These are phyloP conservation scores for Dendrobium catenatum DNA, from an alignment of 106 monocot species.

Conservation along the genomic window DNA sequence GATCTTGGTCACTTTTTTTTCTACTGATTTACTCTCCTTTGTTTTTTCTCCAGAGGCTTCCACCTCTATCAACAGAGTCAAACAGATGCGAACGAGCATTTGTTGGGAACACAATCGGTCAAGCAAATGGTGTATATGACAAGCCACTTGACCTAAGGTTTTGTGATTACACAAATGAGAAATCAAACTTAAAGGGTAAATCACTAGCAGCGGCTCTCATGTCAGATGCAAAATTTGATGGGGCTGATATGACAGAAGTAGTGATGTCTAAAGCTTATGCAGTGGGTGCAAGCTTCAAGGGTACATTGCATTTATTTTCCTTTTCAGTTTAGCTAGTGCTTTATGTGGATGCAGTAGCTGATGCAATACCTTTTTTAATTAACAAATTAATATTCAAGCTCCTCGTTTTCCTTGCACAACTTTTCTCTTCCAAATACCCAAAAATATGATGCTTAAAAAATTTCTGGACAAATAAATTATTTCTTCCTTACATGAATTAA, in stretches of 20 bases:
- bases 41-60: conserved; percentile 53
- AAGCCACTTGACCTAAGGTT: conserved; percentile 91
- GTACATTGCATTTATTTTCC: conserved; percentile 19
- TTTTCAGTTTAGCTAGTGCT: too few relatives aligned
- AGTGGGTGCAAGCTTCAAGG: conserved; percentile 91
- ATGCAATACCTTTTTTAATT: too few relatives aligned
- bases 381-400: too few relatives aligned
- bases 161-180: conserved; percentile 82
- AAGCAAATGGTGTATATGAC: conserved; percentile 98
- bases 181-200: conserved; percentile 87
- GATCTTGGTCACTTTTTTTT: not conserved
- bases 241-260: conserved; percentile 95
- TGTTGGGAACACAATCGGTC: conserved; percentile 96
- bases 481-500: too few relatives aligned
- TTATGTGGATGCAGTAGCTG: too few relatives aligned
- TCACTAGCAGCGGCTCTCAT: conserved; percentile 84
- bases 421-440: too few relatives aligned
- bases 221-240: conserved; percentile 93
- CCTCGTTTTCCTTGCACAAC: too few relatives aligned
- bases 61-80: conserved; percentile 88
- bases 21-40: not conserved
- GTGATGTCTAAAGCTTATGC: conserved; percentile 98
- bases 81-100: conserved; percentile 84
- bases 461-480: too few relatives aligned
- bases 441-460: too few relatives aligned